A percentile compares a stretch with the other conserved stretches of the same genome.
Conservation (phyloP, 371 early-diverging fungal genomes). For the Batrachochytrium dendrobatidis region DNA sequence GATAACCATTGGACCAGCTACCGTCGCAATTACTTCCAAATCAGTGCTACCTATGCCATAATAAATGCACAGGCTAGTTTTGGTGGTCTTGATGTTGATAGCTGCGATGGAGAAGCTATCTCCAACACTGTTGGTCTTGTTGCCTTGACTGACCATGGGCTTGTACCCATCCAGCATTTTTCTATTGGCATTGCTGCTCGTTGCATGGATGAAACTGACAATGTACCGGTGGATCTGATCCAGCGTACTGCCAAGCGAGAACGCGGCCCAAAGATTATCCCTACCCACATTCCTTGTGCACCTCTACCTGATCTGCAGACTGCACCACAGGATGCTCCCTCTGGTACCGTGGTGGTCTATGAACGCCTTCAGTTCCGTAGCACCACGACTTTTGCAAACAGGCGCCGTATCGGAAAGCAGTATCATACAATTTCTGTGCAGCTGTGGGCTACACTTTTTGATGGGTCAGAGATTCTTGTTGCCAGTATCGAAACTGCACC, state of each 20-base stretch:
- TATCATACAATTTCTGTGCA: slow-evolving; percentile 64
- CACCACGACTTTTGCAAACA: slow-evolving; percentile 88
- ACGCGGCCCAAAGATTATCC: slow-evolving; percentile 73
- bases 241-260: slow-evolving; percentile 94
- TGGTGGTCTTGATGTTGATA: slow-evolving; percentile 10
- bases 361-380: slow-evolving; percentile 94
- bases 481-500: slow-evolving; percentile 72
- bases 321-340: background rate
- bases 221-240: slow-evolving; percentile 62
- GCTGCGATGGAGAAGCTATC: background rate
- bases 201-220: slow-evolving; percentile 58
- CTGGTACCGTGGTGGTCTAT: slow-evolving; percentile 40
- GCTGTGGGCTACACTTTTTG: slow-evolving; percentile 17
- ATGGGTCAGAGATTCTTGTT: slow-evolving; percentile 33
- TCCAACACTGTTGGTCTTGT: no score
- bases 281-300: background rate
- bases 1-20: slow-evolving; percentile 91
- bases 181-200: slow-evolving; percentile 65
- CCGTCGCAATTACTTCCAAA: slow-evolving; percentile 91
- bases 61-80: slow-evolving; percentile 25
- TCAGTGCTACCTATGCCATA: slow-evolving; percentile 65
- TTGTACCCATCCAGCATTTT: slow-evolving; percentile 48
- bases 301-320: background rate
- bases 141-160: slow-evolving; percentile 18
- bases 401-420: slow-evolving; percentile 84